Percentiles rank a stretch among this genome's conserved stretches.
Conservation (phyloP, 495 filamentous ascomycete genomes). For the Bryoglossum gracile region DNA sequence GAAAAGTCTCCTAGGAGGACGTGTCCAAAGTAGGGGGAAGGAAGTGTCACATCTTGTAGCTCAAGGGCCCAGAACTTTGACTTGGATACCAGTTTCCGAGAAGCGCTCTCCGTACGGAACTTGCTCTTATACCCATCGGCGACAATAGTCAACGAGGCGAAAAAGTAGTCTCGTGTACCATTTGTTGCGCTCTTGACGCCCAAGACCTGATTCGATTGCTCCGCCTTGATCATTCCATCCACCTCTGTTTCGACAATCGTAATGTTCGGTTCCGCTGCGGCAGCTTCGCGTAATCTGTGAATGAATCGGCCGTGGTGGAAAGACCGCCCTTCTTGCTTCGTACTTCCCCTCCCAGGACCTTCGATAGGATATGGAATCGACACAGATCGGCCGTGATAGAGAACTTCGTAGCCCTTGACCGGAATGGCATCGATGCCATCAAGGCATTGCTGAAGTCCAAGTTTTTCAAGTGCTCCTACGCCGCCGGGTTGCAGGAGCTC, state of each 20-base stretch:
- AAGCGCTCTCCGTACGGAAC: constrained; percentile 72
- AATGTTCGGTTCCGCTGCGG: constrained; percentile 54
- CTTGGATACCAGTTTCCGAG: constrained; percentile 55
- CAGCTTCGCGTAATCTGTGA: constrained; percentile 59
- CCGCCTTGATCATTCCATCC: constrained; percentile 47
- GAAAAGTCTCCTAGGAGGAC: constrained; percentile 71
- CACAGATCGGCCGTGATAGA: constrained; percentile 70
- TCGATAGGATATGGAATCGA: constrained; percentile 58
- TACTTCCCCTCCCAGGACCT: neutral
- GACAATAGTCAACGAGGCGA: constrained; percentile 74
- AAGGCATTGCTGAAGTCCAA: constrained; percentile 73
- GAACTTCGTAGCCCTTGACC: constrained; percentile 75
- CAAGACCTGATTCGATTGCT: constrained; percentile 52
- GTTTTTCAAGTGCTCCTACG: constrained; percentile 63
- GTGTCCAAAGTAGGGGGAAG: constrained; percentile 65
- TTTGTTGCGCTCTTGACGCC: constrained; percentile 57
- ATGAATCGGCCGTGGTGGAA: constrained; percentile 84
- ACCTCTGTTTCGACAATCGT: constrained; percentile 64
- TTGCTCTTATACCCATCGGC: constrained; percentile 89
- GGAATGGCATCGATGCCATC: constrained; percentile 83
- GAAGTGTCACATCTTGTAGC: constrained; percentile 73
- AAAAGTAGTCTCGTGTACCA: constrained; percentile 62
- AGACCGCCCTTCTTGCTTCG: constrained; percentile 52
- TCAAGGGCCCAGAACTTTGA: constrained; percentile 87
- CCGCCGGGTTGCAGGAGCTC: constrained; percentile 92